Evolutionary conservation across 2,329 filamentous ascomycete species (phyloP), one percentile per base, ranked within the genome.

Genomic region (Fusarium foetens): DNA sequence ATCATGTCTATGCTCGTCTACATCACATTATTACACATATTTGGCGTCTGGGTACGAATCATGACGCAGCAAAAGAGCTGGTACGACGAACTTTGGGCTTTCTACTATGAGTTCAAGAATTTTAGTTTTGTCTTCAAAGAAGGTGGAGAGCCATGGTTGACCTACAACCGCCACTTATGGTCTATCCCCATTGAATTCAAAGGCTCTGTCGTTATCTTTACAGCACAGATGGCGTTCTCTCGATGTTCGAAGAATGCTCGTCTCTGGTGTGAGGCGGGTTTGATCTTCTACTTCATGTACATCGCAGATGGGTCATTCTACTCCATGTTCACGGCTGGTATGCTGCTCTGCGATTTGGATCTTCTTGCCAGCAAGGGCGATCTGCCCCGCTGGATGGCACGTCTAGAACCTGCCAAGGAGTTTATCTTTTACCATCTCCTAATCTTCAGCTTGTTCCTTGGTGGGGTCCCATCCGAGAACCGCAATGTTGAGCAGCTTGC

Each of bases 211-310:
- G 81, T 90, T 68, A 81, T 91, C 58, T 93, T 91, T 77, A 89
- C 86, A 0, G 78, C 86, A 0, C 79, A 88, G 9, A 77, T 90
- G 25, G 88, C 90, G 0, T 83, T 93, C 16, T 87, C 89, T 1
- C 83, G 87, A 58, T 87, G 86, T 63, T 86, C 86, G 0, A 82
- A 81, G 29, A 87, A 85, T 60, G 86, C 87, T 7, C 86, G 91
- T 19, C 83, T 92, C 0, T 83, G 83, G 78, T 87, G 86, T 75
- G 81, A 89, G 73, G 51, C 83, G 2, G 85, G 77, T 2, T 81
- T 93, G 16, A 85, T 89, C 25, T 83, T 84, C 70, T 93, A 93
- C 80, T 92, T 92, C 76, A 83, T 93, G 77, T 92, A 91, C 78
- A 86, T 93, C 57, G 86, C 86, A 7, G 91, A 93, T 77, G 91